phyloP scores from a whole-genome alignment of 1,284 basidiomycete species.

The Marasmius tenuissimus region DNA sequence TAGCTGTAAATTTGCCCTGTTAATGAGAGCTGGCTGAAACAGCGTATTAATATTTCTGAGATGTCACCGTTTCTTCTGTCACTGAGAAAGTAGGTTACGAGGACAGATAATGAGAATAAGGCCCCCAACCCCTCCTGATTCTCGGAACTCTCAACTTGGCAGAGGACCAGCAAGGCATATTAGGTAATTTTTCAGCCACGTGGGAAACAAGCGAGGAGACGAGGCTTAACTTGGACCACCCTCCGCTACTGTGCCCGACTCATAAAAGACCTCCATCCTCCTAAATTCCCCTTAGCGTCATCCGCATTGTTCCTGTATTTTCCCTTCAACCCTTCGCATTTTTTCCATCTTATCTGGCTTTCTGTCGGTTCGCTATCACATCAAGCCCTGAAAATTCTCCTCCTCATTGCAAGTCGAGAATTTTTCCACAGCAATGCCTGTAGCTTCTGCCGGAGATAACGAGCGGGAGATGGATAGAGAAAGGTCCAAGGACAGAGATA shows the following conservation, averaged over 20 bases:
- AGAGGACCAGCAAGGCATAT: background rate
- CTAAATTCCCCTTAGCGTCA: background rate
- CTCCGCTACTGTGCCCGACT: background rate
- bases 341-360: background rate
- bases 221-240: slow-evolving; percentile 7
- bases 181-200: slow-evolving; percentile 1
- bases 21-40: too few relatives aligned
- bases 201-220: slow-evolving; percentile 2
- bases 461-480: slow-evolving; percentile 6
- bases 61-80: too few relatives aligned
- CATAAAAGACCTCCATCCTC: slow-evolving; percentile 2
- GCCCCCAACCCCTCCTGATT: too few relatives aligned
- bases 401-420: background rate
- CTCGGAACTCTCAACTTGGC: too few relatives aligned
- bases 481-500: slow-evolving; percentile 5
- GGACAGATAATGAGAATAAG: too few relatives aligned
- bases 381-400: background rate
- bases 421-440: background rate
- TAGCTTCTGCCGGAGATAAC: slow-evolving; percentile 2
- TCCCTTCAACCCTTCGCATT: background rate
- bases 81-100: too few relatives aligned
- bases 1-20: too few relatives aligned
- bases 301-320: background rate
- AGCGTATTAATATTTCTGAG: too few relatives aligned
- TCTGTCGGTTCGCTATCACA: background rate